These are phyloP conservation scores for Xylariaceae sp. DNA, from an alignment of 2,329 filamentous ascomycete genomes.

Conservation along the genomic window DNA sequence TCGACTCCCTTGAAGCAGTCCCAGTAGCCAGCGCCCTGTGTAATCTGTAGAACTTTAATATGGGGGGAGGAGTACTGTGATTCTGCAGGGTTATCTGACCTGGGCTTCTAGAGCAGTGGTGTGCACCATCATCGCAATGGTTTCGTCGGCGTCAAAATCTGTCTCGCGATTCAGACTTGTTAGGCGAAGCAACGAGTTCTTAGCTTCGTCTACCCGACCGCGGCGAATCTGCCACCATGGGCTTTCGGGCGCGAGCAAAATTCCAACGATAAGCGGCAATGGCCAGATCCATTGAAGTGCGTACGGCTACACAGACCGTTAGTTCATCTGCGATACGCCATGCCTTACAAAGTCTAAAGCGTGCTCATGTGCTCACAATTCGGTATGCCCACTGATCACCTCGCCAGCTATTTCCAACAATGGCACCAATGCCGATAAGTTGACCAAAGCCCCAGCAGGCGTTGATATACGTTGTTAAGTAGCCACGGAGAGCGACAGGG, in stretches of 20 bases:
- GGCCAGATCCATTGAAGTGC: slow-evolving; percentile 78
- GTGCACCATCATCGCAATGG: slow-evolving; percentile 87
- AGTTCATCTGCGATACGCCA: slow-evolving; percentile 1
- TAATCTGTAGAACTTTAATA: slow-evolving; percentile 48
- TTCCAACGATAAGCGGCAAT: slow-evolving; percentile 59
- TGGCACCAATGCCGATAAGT: slow-evolving; percentile 68
- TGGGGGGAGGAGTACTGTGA: neutral
- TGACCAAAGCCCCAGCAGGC: slow-evolving; percentile 77
- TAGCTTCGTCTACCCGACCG: slow-evolving; percentile 61
- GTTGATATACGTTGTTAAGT: slow-evolving; percentile 68
- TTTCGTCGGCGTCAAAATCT: slow-evolving; percentile 77
- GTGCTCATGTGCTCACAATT: slow-evolving; percentile 34
- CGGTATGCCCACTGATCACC: slow-evolving; percentile 64
- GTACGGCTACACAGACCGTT: slow-evolving; percentile 46
- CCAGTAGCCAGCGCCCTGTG: slow-evolving; percentile 66
- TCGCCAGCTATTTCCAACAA: slow-evolving; percentile 62
- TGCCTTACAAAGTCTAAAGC: neutral
- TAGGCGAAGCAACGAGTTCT: slow-evolving; percentile 60
- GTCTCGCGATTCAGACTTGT: slow-evolving; percentile 61
- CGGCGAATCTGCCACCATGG: slow-evolving; percentile 74
- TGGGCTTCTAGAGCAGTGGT: slow-evolving; percentile 76
- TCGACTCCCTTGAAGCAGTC: slow-evolving; percentile 83
- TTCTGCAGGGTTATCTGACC: slow-evolving; percentile 8
- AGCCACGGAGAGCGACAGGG: slow-evolving; percentile 65
- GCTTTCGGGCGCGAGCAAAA: slow-evolving; percentile 65